A percentile compares a stretch with the other conserved stretches of the same genome.
Evolutionary conservation across 2,329 filamentous ascomycete genomes (phyloP).

Genomic region (Stagonosporopsis chrysanthemi): DNA sequence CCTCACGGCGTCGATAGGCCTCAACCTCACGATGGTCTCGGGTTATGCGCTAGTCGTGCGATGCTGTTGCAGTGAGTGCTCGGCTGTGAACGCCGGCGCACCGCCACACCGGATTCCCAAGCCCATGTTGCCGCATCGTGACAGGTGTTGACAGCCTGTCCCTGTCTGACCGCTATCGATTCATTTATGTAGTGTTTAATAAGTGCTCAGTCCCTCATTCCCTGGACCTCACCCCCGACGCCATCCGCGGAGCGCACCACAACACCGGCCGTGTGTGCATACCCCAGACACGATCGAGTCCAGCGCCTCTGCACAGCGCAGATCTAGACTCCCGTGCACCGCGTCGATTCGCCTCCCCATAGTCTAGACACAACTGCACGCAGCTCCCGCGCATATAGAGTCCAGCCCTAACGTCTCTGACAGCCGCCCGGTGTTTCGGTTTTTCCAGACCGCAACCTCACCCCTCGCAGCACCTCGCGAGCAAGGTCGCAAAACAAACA

Average conservation of each 20-base stretch:
- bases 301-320: not conserved
- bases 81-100: not conserved
- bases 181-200: not conserved
- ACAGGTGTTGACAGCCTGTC: conserved; percentile 2
- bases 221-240: not conserved
- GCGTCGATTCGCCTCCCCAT: not conserved
- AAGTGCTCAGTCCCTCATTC: not conserved
- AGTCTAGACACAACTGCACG: not conserved
- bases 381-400: not conserved
- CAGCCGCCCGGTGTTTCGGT: not conserved
- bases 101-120: conserved; percentile 1
- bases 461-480: not conserved
- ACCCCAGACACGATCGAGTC: not conserved
- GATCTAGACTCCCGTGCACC: not conserved
- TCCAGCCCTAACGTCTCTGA: not conserved
- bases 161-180: not conserved
- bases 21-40: conserved; percentile 3
- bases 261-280: not conserved
- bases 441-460: not conserved
- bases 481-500: not conserved
- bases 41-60: not conserved
- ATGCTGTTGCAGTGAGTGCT: not conserved
- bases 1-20: conserved; percentile 10
- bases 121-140: not conserved
- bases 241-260: not conserved